Conservation (phyloP, 176 grass and related monocot genomes). For the Juncus inflexus region DNA sequence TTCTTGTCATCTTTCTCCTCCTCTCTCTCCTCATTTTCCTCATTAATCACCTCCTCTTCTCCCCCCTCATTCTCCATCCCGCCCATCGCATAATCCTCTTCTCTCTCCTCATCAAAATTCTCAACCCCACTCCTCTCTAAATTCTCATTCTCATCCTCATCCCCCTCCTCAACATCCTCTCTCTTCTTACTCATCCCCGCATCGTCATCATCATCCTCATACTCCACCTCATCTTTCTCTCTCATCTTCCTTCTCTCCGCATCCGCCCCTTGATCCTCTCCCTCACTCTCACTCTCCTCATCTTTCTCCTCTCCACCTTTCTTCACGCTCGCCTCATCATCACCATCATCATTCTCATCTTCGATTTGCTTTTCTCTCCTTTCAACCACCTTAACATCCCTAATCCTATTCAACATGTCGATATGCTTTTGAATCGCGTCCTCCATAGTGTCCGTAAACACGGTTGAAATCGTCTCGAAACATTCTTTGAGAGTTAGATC, state of each 20-base stretch:
- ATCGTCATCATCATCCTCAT: constrained; percentile 57
- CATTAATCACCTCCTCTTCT: not conserved
- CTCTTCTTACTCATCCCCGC: constrained; percentile 21
- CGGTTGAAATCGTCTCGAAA: constrained; percentile 34
- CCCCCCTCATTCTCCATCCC: constrained; percentile 13
- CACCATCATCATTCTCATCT: constrained; percentile 41
- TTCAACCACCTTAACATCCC: constrained; percentile 46
- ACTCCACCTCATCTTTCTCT: constrained; percentile 79
- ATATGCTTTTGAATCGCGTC: constrained; percentile 73
- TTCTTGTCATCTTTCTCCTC: constrained; percentile 22
- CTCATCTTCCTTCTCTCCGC: constrained; percentile 51
- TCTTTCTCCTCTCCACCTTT: constrained; percentile 33
- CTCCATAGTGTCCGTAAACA: constrained; percentile 81
- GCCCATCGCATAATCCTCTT: not conserved
- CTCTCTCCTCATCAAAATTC: constrained; percentile 26
- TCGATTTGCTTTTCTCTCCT: constrained; percentile 34
- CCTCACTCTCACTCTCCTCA: constrained; percentile 46
- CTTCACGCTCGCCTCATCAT: constrained; percentile 27
- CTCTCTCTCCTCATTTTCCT: constrained; percentile 2
- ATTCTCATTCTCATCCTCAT: constrained; percentile 42
- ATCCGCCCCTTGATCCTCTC: constrained; percentile 67
- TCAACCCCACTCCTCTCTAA: constrained; percentile 37
- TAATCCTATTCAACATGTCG: constrained; percentile 62
- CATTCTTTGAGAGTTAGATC: constrained; percentile 56
- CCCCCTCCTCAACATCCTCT: constrained; percentile 42